Base-by-base conservation (phyloP, 495 filamentous ascomycete genomes). In the Penicillium fimorum region DNA sequence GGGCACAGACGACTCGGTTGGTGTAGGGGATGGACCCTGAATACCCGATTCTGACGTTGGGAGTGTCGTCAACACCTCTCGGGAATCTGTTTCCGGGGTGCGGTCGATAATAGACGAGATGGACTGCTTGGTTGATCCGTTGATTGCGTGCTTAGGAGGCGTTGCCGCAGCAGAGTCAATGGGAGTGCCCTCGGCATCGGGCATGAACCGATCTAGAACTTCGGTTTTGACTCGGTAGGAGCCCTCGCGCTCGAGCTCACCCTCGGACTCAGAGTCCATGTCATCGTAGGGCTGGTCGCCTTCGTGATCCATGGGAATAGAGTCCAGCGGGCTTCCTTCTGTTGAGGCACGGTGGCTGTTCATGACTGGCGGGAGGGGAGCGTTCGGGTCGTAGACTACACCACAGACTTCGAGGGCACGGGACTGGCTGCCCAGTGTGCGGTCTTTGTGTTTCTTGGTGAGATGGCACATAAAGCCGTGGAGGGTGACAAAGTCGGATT, bases 401-500 rank as follows among this genome's bases (percentile, higher is more conserved):
- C 76, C 76, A 47, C 76, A 79, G 2, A 77, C 60, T 56, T 79
- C 76, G 24, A 79, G 66, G 5, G 76, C 76, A 11, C 76, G 63
- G 8, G 74, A 76, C 37, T 79, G 76, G 59, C 74, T 79, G 13
- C 76, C 76, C 51, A 79, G 41, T 4, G 70, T 76, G 51, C 76
- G 74, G 61, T 79, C 76, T 47, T 79, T 79, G 61, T 79, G 76
- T 54, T 79, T 79, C 61, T 79, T 79, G 5, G 76, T 79, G 50
- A 79, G 61, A 47, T 79, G 76, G 64, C 76, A 79, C 76, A 79
- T 79, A 63, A 77, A 78, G 38, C 74, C 76, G 51, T 77, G 73
- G 15, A 78, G 69, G 1, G 74, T 76, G 48, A 77, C 73, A 49
- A 79, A 80, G 57, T 77, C 73, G 0, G 74, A 68, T 64, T 77